Evolutionary conservation across 1,284 basidiomycete species (phyloP).

Genomic region (Rhodotorula mucilaginosa): DNA sequence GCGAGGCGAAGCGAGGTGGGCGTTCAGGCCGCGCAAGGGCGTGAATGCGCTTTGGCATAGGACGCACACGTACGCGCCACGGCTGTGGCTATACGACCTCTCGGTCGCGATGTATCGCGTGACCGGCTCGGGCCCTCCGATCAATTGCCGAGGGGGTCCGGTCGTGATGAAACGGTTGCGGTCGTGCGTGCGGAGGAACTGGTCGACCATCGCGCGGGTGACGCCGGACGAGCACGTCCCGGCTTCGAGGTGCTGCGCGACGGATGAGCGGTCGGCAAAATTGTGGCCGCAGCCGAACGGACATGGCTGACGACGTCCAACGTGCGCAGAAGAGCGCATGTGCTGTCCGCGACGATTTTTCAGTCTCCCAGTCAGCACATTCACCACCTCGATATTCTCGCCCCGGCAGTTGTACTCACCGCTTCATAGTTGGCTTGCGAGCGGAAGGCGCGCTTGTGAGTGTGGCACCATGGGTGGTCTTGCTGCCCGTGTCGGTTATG

Average conservation of each 20-base stretch:
- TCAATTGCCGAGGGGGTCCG: slow-evolving; percentile 38
- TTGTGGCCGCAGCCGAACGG: slow-evolving; percentile 48
- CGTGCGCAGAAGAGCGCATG: slow-evolving; percentile 49
- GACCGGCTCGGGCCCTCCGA: slow-evolving; percentile 46
- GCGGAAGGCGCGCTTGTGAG: neutral
- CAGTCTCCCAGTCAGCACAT: neutral
- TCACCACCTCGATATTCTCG: neutral
- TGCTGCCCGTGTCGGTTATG: slow-evolving; percentile 57
- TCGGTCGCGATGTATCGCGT: slow-evolving; percentile 5
- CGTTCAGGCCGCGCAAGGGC: slow-evolving; percentile 53
- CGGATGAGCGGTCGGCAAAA: slow-evolving; percentile 54
- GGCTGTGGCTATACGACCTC: neutral
- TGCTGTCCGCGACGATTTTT: slow-evolving; percentile 26
- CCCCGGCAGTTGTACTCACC: neutral
- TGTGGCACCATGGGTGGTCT: slow-evolving; percentile 48
- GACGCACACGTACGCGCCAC: slow-evolving; percentile 56
- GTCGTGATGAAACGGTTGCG: slow-evolving; percentile 50
- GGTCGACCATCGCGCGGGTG: slow-evolving; percentile 47
- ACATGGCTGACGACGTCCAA: neutral
- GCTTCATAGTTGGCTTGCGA: neutral
- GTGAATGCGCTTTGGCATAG: slow-evolving; percentile 55
- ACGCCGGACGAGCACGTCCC: slow-evolving; percentile 51
- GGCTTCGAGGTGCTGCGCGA: slow-evolving; percentile 56
- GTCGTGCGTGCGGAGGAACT: slow-evolving; percentile 49
- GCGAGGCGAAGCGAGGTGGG: slow-evolving; percentile 57